Percentiles rank a stretch among this genome's conserved stretches.
phyloP scores from a whole-genome alignment of 78 protist species.

The Dictyostelium capitatum region DNA sequence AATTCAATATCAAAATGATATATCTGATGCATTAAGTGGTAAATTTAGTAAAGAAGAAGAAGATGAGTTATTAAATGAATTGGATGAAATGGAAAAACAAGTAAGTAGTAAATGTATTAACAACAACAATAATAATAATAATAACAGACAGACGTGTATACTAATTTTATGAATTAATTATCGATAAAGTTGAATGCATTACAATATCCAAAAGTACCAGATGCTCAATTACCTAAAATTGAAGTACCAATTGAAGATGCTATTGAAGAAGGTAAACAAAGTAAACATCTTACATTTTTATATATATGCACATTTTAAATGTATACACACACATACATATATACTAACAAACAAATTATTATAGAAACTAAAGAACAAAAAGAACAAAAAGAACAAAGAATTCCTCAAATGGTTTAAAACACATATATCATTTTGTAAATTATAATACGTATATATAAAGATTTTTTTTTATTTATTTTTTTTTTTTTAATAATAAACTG shows the following conservation, averaged over 20 bases:
- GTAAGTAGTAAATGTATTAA: not conserved
- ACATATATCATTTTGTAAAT: too few species aligned
- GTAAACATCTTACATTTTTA: not conserved
- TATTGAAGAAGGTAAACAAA: constrained; percentile 38
- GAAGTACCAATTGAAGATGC: constrained; percentile 56
- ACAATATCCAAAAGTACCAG: constrained; percentile 68
- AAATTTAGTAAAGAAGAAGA: constrained; percentile 78
- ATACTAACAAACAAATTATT: too few species aligned
- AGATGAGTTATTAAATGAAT: constrained; percentile 68
- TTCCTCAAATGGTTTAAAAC: too few species aligned
- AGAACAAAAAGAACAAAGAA: too few species aligned
- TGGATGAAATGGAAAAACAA: constrained; percentile 71
- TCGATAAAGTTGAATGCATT: not conserved
- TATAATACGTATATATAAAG: too few species aligned
- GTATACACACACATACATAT: too few species aligned
- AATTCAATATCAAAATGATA: constrained; percentile 86
- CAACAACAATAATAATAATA: not conserved
- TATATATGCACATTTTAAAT: not conserved
- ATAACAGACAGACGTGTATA: not conserved
- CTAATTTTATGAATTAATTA: not conserved
- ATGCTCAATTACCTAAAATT: constrained; percentile 26
- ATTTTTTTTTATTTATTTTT: too few species aligned
- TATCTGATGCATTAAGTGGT: constrained; percentile 72
- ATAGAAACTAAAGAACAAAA: too few species aligned
- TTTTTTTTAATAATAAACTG: too few species aligned